phyloP scores from a whole-genome alignment of 2,329 filamentous ascomycete genomes.

The Berkeleyomyces basicola region DNA sequence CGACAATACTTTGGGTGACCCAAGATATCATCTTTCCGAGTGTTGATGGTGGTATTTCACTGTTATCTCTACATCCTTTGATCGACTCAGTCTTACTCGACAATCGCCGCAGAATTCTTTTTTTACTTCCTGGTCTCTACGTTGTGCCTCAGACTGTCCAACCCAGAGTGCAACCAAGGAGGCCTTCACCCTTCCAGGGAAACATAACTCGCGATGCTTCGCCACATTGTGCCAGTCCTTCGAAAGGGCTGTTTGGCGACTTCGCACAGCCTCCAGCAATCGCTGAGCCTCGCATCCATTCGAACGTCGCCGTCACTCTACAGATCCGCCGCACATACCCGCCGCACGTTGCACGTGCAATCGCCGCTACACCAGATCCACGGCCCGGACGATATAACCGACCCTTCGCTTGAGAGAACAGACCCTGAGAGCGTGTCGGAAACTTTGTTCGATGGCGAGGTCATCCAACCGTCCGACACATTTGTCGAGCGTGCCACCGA shows the following conservation, averaged over 20 bases:
- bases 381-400: constrained; percentile 10
- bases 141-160: neutral
- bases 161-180: neutral
- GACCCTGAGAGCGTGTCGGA: neutral
- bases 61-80: too few relatives aligned
- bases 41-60: too few relatives aligned
- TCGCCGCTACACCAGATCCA: neutral
- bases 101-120: neutral
- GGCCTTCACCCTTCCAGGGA: neutral
- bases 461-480: neutral
- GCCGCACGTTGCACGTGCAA: neutral
- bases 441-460: neutral
- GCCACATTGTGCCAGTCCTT: constrained; percentile 13
- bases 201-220: constrained; percentile 8
- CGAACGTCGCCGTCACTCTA: neutral
- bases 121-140: neutral
- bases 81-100: neutral
- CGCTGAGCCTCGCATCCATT: neutral
- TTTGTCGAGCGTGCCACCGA: neutral
- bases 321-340: neutral
- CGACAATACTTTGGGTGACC: too few relatives aligned
- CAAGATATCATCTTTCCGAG: too few relatives aligned
- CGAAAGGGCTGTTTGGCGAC: constrained; percentile 5
- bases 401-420: neutral
- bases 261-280: neutral